Conservation (phyloP, 75 land plant genomes). For the Cupressus sempervirens region DNA sequence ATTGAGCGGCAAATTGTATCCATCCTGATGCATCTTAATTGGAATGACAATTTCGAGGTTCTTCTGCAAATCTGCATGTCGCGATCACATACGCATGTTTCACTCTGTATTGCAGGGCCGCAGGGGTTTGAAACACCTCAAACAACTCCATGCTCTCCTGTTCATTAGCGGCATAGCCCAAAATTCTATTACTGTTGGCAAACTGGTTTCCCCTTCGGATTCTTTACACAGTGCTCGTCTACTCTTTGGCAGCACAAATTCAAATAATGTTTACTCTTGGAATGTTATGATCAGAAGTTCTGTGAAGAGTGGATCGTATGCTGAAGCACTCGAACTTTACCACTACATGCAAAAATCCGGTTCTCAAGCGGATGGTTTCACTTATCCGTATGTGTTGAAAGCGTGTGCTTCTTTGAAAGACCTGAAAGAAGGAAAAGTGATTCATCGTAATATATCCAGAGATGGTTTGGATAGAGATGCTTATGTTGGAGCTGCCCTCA, state of each 20-base stretch:
- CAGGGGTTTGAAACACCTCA: neutral
- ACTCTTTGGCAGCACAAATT: neutral
- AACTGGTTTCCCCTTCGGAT: neutral
- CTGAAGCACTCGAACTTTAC: constrained; percentile 35
- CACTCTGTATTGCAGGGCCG: neutral
- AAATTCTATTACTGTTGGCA: neutral
- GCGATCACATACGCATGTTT: neutral
- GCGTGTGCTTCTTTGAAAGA: constrained; percentile 25
- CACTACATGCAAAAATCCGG: constrained; percentile 43
- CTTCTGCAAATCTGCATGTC: neutral
- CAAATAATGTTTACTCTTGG: constrained; percentile 11
- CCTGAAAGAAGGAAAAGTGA: constrained; percentile 42
- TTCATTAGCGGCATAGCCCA: neutral
- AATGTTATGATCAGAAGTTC: constrained; percentile 39
- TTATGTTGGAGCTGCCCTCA: constrained; percentile 30
- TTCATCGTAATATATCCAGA: constrained; percentile 44
- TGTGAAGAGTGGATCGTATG: constrained; percentile 17
- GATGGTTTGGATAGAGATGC: constrained; percentile 18
- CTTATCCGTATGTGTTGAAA: constrained; percentile 29
- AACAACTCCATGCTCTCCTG: constrained; percentile 6
- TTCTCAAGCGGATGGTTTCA: constrained; percentile 27
- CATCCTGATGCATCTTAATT: too few relatives aligned
- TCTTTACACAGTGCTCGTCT: neutral
- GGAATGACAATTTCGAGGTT: too few relatives aligned
- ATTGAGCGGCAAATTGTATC: too few relatives aligned